These are phyloP conservation scores for Claviceps paspali DNA, from an alignment of 2,329 filamentous ascomycete genomes.

Conservation along the genomic window DNA sequence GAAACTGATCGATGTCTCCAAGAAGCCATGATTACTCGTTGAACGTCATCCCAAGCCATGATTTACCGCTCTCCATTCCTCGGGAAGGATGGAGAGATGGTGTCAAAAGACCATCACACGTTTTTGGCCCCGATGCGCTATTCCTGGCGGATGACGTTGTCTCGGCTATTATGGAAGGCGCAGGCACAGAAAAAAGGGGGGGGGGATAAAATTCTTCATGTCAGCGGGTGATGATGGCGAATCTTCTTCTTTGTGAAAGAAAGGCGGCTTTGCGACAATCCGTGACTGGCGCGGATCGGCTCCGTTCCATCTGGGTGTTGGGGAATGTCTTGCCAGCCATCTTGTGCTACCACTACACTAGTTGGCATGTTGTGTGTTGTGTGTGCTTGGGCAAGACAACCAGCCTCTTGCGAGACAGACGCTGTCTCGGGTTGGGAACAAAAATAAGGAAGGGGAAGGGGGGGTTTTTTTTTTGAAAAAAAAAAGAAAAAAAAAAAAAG, in stretches of 20 bases:
- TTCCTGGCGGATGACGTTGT: neutral
- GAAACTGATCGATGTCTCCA: too few species aligned
- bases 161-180: neutral
- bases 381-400: neutral
- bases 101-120: neutral
- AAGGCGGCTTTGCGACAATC: neutral
- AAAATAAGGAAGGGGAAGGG: too few species aligned
- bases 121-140: neutral
- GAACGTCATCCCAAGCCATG: neutral
- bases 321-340: constrained; percentile 1
- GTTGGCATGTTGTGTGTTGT: neutral
- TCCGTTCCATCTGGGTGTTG: neutral
- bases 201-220: neutral
- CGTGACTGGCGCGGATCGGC: neutral
- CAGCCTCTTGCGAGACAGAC: neutral
- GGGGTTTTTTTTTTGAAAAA: too few species aligned
- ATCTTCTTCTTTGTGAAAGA: neutral
- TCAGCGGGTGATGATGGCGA: too few species aligned
- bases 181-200: neutral
- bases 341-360: neutral
- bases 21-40: too few species aligned
- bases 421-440: too few species aligned
- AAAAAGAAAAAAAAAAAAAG: too few species aligned
- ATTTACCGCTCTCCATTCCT: neutral
- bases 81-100: neutral